These are phyloP conservation scores for Clavariopsis aquatica DNA, from an alignment of 495 filamentous ascomycete genomes.

Conservation along the genomic window DNA sequence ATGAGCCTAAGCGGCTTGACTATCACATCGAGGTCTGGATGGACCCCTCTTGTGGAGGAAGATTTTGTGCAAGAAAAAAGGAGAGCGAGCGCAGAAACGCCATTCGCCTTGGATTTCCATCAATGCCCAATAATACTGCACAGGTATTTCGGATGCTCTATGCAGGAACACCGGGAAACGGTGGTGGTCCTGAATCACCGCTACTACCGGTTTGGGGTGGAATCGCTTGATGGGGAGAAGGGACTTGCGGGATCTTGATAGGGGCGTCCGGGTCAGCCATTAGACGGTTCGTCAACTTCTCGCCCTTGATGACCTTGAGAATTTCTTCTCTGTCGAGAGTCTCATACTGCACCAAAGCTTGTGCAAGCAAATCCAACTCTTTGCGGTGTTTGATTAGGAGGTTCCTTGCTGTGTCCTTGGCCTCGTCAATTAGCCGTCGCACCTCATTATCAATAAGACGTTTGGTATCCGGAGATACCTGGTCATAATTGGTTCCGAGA, in stretches of 20 bases:
- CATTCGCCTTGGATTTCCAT: slow-evolving; percentile 16
- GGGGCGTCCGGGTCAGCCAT: slow-evolving; percentile 49
- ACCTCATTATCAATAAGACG: slow-evolving; percentile 83
- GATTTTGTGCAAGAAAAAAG: neutral
- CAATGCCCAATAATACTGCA: slow-evolving; percentile 12
- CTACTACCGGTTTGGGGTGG: neutral
- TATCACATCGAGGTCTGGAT: neutral
- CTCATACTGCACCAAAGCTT: slow-evolving; percentile 92
- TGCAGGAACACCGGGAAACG: slow-evolving; percentile 13
- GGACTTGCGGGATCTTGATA: slow-evolving; percentile 57
- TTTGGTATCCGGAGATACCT: slow-evolving; percentile 80
- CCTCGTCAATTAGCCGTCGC: slow-evolving; percentile 79
- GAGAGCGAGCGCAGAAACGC: slow-evolving; percentile 13
- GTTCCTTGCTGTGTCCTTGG: slow-evolving; percentile 67
- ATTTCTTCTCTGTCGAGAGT: slow-evolving; percentile 86
- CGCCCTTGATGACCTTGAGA: slow-evolving; percentile 79
- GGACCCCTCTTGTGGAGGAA: neutral
- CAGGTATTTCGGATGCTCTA: neutral
- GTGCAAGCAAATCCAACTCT: slow-evolving; percentile 82
- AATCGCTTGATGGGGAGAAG: neutral
- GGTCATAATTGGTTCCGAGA: slow-evolving; percentile 73
- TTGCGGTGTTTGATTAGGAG: slow-evolving; percentile 71
- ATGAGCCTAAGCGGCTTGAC: neutral
- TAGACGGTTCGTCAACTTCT: slow-evolving; percentile 69
- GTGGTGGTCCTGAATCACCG: slow-evolving; percentile 5